Percentiles rank a stretch among this genome's conserved stretches.
These are phyloP conservation scores for Colletotrichum phormii DNA, from an alignment of 2,329 filamentous ascomycete species.

Conservation along the genomic window DNA sequence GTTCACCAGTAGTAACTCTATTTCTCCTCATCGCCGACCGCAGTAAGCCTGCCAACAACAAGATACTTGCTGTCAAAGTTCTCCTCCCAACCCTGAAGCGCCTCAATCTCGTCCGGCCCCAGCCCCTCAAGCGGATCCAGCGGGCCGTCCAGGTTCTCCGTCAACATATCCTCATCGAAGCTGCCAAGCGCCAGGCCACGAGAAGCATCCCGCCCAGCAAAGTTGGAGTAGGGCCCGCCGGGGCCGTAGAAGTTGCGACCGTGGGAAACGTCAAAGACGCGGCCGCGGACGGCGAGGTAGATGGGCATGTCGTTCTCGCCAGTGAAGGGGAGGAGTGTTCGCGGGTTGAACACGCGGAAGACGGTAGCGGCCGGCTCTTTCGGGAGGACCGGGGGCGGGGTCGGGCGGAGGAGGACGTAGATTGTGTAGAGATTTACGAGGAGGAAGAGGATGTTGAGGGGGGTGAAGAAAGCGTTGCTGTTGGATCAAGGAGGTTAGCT, in stretches of 20 bases:
- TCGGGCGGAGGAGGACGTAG: slow-evolving; percentile 66
- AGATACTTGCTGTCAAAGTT: slow-evolving; percentile 94
- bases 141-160: slow-evolving; percentile 86
- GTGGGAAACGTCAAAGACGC: slow-evolving; percentile 88
- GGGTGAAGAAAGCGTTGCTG: slow-evolving; percentile 64
- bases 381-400: slow-evolving; percentile 59
- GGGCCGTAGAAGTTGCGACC: slow-evolving; percentile 97
- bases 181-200: slow-evolving; percentile 89
- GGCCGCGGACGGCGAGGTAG: slow-evolving; percentile 90
- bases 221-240: slow-evolving; percentile 94
- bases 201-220: slow-evolving; percentile 91
- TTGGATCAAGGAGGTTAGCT: background rate
- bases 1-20: background rate
- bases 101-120: slow-evolving; percentile 81
- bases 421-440: slow-evolving; percentile 67
- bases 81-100: slow-evolving; percentile 91
- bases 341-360: slow-evolving; percentile 79
- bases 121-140: slow-evolving; percentile 82
- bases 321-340: slow-evolving; percentile 86
- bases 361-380: slow-evolving; percentile 68
- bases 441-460: slow-evolving; percentile 72
- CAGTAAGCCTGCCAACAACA: slow-evolving; percentile 88
- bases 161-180: slow-evolving; percentile 96
- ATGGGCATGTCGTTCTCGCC: slow-evolving; percentile 80
- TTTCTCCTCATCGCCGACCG: slow-evolving; percentile 54